These are phyloP conservation scores for Fusarium zealandicum DNA, from an alignment of 2,329 filamentous ascomycete species.

Conservation along the genomic window DNA sequence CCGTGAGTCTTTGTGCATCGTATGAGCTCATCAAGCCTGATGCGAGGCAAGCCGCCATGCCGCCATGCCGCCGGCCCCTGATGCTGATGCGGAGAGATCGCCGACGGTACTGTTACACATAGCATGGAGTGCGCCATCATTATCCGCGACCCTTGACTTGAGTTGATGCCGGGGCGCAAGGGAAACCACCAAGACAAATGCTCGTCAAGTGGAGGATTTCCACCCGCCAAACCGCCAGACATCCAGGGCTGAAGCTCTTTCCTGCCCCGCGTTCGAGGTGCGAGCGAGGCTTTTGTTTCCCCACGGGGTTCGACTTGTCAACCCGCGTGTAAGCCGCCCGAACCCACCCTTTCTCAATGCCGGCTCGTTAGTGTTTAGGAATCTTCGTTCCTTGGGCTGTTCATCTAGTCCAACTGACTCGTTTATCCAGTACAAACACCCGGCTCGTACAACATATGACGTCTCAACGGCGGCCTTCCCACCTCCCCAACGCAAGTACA, in stretches of 20 bases:
- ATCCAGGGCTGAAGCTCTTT: constrained; percentile 18
- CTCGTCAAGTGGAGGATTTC: no score
- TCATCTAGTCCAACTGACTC: constrained; percentile 1
- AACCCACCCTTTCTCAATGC: constrained; percentile 25
- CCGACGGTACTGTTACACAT: neutral
- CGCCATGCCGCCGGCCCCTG: constrained; percentile 4
- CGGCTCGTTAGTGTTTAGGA: constrained; percentile 18
- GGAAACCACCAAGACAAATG: no score
- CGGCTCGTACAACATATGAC: neutral
- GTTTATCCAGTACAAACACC: constrained; percentile 5
- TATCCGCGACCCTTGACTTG: no score
- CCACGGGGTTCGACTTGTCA: constrained; percentile 31
- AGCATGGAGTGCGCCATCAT: neutral
- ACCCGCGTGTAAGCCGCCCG: no score
- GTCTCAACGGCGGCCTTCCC: no score
- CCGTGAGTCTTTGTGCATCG: constrained; percentile 25
- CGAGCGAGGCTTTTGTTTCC: constrained; percentile 30
- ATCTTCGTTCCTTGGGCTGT: constrained; percentile 6
- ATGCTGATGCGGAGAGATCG: constrained; percentile 21
- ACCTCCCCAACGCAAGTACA: neutral
- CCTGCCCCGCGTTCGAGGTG: constrained; percentile 21
- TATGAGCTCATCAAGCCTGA: constrained; percentile 27
- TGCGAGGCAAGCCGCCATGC: constrained; percentile 4
- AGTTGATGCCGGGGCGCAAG: no score
- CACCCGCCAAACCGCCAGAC: neutral